Conservation (phyloP, 1,284 basidiomycete species). For the Fomitopsis pinicola region DNA sequence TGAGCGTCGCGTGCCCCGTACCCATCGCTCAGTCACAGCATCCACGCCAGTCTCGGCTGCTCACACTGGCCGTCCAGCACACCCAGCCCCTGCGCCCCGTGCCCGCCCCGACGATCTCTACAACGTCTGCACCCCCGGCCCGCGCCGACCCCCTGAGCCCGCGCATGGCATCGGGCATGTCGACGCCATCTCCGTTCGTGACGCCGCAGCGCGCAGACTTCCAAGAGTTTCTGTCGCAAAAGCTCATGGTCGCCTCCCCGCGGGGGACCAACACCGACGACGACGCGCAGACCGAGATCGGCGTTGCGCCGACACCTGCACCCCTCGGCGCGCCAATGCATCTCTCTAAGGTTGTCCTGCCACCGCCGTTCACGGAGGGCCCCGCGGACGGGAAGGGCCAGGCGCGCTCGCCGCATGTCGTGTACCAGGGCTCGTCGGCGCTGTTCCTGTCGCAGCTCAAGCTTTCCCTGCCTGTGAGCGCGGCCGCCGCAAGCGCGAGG, state of each 20-base stretch:
- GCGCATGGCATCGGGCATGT: constrained; percentile 41
- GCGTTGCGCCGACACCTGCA: constrained; percentile 20
- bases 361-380: constrained; percentile 41
- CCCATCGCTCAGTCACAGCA: constrained; percentile 25
- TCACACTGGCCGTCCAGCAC: constrained; percentile 63
- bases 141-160: constrained; percentile 38
- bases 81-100: constrained; percentile 37
- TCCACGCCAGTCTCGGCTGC: constrained; percentile 32
- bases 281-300: constrained; percentile 24
- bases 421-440: constrained; percentile 53
- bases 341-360: constrained; percentile 24
- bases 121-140: constrained; percentile 5
- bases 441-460: constrained; percentile 35
- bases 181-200: constrained; percentile 41
- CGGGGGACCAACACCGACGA: constrained; percentile 15
- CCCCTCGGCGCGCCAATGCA: constrained; percentile 7
- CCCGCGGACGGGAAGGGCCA: constrained; percentile 15
- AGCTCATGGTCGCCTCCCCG: constrained; percentile 40
- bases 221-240: constrained; percentile 46
- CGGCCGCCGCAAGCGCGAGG: neutral
- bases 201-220: constrained; percentile 36
- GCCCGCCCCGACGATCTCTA: constrained; percentile 14
- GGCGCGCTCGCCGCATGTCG: constrained; percentile 25
- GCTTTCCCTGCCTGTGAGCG: constrained; percentile 11
- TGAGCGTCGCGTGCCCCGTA: constrained; percentile 43